Evolutionary conservation across 139 green algal species (phyloP).

Genomic region (Coelastrella sp.): DNA sequence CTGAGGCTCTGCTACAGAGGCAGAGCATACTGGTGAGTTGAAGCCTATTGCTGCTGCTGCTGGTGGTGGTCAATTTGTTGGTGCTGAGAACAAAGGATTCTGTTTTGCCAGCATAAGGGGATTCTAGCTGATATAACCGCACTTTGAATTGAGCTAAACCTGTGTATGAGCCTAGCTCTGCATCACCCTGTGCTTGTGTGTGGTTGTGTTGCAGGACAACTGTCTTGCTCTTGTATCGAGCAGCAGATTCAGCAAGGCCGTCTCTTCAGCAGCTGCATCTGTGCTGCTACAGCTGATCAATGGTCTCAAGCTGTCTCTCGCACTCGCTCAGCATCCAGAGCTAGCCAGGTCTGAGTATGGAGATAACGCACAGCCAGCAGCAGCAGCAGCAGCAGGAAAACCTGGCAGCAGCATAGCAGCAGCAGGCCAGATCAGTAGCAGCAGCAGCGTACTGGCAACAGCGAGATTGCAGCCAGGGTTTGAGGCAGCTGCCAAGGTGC

Average conservation of each 20-base stretch:
- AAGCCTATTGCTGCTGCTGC: too few species aligned
- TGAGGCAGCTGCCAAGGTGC: background rate
- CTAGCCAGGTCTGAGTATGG: constrained; percentile 37
- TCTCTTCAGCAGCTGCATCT: constrained; percentile 25
- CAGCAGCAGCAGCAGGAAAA: constrained; percentile 21
- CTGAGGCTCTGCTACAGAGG: constrained; percentile 57
- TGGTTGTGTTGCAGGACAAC: constrained; percentile 51
- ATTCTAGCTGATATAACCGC: too few species aligned
- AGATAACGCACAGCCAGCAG: background rate
- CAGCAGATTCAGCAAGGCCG: constrained; percentile 3
- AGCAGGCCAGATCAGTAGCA: background rate
- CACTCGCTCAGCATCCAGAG: constrained; percentile 40
- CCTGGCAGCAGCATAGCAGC: background rate
- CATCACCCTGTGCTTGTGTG: too few species aligned
- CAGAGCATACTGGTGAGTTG: constrained; percentile 52
- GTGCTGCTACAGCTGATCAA: constrained; percentile 53
- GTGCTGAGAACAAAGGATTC: too few species aligned
- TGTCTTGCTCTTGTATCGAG: constrained; percentile 37
- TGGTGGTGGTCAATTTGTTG: too few species aligned
- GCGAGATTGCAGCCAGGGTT: background rate
- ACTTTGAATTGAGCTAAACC: too few species aligned
- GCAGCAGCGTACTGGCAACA: background rate
- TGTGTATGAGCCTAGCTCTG: background rate
- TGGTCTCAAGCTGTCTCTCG: constrained; percentile 51
- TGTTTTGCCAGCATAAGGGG: too few species aligned